phyloP scores from a whole-genome alignment of 169 alveolate genomes.

The Eimeria sp. region DNA sequence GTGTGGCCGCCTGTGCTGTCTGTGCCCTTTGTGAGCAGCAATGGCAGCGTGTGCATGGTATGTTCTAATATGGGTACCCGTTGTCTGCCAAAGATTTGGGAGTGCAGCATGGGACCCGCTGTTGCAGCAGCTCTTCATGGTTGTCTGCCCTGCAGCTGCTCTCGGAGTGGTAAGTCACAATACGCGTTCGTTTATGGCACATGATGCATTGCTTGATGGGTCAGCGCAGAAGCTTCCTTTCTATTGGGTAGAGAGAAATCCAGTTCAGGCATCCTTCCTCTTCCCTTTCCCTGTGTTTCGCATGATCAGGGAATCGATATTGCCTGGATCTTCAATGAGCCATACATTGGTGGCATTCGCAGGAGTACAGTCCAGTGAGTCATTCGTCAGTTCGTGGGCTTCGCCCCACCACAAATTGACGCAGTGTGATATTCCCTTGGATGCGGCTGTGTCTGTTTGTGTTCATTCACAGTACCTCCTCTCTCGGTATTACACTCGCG shows the following conservation, averaged over 20 bases:
- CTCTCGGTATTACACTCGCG: slow-evolving; percentile 46
- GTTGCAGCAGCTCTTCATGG: slow-evolving; percentile 51
- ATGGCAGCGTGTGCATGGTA: slow-evolving; percentile 75
- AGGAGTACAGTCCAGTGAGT: slow-evolving; percentile 12
- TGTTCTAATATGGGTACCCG: slow-evolving; percentile 40
- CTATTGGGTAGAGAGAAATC: not conserved
- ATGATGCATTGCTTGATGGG: not conserved
- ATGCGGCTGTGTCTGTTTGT: not conserved
- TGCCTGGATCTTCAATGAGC: slow-evolving; percentile 63
- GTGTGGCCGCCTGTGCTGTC: not conserved
- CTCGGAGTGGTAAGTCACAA: slow-evolving; percentile 62
- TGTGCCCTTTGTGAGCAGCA: slow-evolving; percentile 33
- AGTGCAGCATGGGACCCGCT: slow-evolving; percentile 64
- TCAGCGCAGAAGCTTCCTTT: not conserved
- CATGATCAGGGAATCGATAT: slow-evolving; percentile 51
- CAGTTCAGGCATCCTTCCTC: not conserved
- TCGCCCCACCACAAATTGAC: not conserved
- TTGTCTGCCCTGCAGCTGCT: slow-evolving; percentile 67
- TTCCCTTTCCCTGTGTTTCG: not conserved
- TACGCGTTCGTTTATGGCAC: not conserved
- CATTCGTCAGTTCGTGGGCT: not conserved
- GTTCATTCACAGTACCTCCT: not conserved
- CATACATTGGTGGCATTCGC: slow-evolving; percentile 63
- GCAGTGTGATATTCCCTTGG: not conserved
- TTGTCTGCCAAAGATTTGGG: slow-evolving; percentile 63